These are phyloP conservation scores for Globisporangium lucens DNA, from an alignment of 352 stramenopile species.

Conservation along the genomic window DNA sequence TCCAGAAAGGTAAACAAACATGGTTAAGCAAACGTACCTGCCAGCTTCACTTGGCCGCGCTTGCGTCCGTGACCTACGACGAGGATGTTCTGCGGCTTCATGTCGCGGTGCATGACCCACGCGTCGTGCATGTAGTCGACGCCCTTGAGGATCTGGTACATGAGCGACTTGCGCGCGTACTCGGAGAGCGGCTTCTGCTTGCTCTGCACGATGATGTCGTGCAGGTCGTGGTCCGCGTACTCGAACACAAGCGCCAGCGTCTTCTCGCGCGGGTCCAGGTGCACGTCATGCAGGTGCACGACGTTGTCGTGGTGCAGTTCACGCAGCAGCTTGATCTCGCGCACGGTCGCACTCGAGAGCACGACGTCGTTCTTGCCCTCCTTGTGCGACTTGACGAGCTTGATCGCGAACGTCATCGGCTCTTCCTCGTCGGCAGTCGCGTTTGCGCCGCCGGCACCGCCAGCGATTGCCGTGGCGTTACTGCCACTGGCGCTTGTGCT, in stretches of 20 bases:
- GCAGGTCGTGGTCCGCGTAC: slow-evolving; percentile 87
- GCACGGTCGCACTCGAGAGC: slow-evolving; percentile 81
- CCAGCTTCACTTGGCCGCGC: slow-evolving; percentile 81
- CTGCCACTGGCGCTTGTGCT: slow-evolving; percentile 8
- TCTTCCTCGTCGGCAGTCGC: slow-evolving; percentile 54
- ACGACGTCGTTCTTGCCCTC: slow-evolving; percentile 90
- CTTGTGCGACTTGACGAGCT: slow-evolving; percentile 88
- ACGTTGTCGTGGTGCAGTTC: slow-evolving; percentile 89
- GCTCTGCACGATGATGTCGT: slow-evolving; percentile 88
- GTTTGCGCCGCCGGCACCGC: slow-evolving; percentile 7
- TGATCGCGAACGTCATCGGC: slow-evolving; percentile 84
- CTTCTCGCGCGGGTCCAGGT: slow-evolving; percentile 83
- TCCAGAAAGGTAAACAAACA: neutral
- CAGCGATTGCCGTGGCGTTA: neutral
- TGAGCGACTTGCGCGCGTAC: slow-evolving; percentile 91
- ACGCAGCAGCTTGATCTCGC: slow-evolving; percentile 89
- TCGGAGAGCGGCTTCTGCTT: slow-evolving; percentile 88
- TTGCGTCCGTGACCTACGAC: slow-evolving; percentile 86
- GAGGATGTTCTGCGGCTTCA: slow-evolving; percentile 94
- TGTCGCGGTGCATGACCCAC: slow-evolving; percentile 93
- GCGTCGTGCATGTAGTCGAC: slow-evolving; percentile 93
- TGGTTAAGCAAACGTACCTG: slow-evolving; percentile 22
- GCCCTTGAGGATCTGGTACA: slow-evolving; percentile 91
- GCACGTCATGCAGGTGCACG: slow-evolving; percentile 82
- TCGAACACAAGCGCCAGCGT: slow-evolving; percentile 86